These are phyloP conservation scores for Takashimella koratensis DNA, from an alignment of 1,284 basidiomycete species.

Conservation along the genomic window DNA sequence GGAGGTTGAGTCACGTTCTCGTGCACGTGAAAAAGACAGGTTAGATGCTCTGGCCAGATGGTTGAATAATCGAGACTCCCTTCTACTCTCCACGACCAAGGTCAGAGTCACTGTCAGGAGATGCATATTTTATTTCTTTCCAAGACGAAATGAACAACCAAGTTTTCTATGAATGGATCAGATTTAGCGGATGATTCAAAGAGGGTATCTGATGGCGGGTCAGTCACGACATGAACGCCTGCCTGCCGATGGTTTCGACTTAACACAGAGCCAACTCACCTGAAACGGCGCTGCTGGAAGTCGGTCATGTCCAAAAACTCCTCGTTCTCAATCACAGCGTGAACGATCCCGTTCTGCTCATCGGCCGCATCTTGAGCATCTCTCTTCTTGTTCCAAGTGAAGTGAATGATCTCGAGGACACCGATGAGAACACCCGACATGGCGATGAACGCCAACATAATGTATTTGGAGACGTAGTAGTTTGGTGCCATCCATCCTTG, in stretches of 20 bases:
- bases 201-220: background rate
- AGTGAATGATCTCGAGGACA: slow-evolving; percentile 22
- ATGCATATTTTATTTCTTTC: no score
- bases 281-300: slow-evolving; percentile 33
- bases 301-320: slow-evolving; percentile 41
- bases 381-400: slow-evolving; percentile 27
- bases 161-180: background rate
- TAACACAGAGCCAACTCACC: background rate
- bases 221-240: no score
- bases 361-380: slow-evolving; percentile 10
- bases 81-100: no score
- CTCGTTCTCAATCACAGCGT: slow-evolving; percentile 12
- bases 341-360: slow-evolving; percentile 8
- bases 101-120: no score
- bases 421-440: slow-evolving; percentile 18
- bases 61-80: no score
- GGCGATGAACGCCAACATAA: slow-evolving; percentile 33
- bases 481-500: slow-evolving; percentile 10
- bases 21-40: no score
- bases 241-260: no score
- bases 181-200: background rate
- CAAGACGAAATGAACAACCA: no score
- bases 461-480: slow-evolving; percentile 34
- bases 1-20: no score
- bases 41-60: no score